Evolutionary conservation across 176 grass and related monocot species (phyloP), one percentile per base, ranked within the genome.

Genomic region (Echinochloa phyllopogon): DNA sequence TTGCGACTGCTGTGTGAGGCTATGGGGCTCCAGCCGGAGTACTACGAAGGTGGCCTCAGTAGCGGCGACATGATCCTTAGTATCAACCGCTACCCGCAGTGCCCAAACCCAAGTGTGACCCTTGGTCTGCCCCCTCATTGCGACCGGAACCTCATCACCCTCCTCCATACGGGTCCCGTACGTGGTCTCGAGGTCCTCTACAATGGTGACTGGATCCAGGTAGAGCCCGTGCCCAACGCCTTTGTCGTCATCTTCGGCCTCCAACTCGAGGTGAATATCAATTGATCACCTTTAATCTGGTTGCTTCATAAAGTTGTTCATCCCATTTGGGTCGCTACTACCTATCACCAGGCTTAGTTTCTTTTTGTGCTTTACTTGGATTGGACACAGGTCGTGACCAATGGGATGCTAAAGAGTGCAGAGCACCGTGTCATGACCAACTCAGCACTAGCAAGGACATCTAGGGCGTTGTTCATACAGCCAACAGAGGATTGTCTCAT

Each of bases 11-110:
- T 90, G 17, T 79, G 77, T 38, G 81, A 90, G 84, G 82, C 41
- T 29, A 27, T 90, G 27, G 91, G 88, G 15, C 82, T 90, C 39
- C 83, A 59, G 69, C 38, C 81, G 4, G 88, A 81, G 40, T 88
- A 93, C 41, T 90, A 90, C 36, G 82, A 85, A 8, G 85, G 91
- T 4, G 91, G 75, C 10, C 60, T 88, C 0, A 85, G 81, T 67
- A 27, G 69, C 6, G 57, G 57, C 57, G 24, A 60, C 12, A 23
- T 60, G 57, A 60, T 23, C 25, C n/a, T 60, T 60, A 23, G 20
- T 56, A 42, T 70, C 8, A 89, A 89, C 77, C 86, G 87, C 36
- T 87, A 89, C 45, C 76, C 87, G 0, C 75, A 79, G 2, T 89
- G 80, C 21, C 84, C 84, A 6, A 70, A 87, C 59, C 80, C 91